These are phyloP conservation scores for Hypoxylon sp. DNA, from an alignment of 2,329 filamentous ascomycete genomes.

Conservation along the genomic window DNA sequence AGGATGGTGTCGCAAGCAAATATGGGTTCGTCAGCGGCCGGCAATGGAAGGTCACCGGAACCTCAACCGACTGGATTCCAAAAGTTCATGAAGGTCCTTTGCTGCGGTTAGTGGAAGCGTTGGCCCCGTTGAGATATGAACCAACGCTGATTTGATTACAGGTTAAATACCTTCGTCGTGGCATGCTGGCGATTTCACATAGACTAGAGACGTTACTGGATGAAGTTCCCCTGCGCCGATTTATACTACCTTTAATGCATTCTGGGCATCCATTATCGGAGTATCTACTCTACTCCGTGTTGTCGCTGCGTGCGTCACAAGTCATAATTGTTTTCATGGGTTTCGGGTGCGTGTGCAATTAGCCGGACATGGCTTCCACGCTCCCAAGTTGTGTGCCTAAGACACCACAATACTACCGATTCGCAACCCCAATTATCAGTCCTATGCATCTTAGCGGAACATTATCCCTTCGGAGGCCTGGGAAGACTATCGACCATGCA, in stretches of 20 bases:
- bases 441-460: conserved; percentile 23
- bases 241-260: conserved; percentile 51
- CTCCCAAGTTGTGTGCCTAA: conserved; percentile 9
- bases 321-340: conserved; percentile 31
- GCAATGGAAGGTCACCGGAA: conserved; percentile 70
- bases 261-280: conserved; percentile 36
- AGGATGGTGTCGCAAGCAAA: conserved; percentile 71
- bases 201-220: conserved; percentile 51
- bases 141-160: conserved; percentile 22
- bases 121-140: neutral
- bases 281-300: conserved; percentile 42
- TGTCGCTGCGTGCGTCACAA: conserved; percentile 30
- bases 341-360: conserved; percentile 18
- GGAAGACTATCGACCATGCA: conserved; percentile 33
- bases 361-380: conserved; percentile 7
- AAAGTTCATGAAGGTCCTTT: conserved; percentile 92
- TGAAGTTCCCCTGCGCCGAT: conserved; percentile 43
- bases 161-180: conserved; percentile 46
- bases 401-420: conserved; percentile 17
- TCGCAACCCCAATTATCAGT: conserved; percentile 16
- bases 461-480: conserved; percentile 21
- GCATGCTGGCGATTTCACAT: conserved; percentile 49
- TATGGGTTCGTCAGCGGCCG: conserved; percentile 69
- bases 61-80: conserved; percentile 85
- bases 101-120: conserved; percentile 76